Conservation (phyloP, 371 early-diverging fungal species). For the Mortierella sp. region DNA sequence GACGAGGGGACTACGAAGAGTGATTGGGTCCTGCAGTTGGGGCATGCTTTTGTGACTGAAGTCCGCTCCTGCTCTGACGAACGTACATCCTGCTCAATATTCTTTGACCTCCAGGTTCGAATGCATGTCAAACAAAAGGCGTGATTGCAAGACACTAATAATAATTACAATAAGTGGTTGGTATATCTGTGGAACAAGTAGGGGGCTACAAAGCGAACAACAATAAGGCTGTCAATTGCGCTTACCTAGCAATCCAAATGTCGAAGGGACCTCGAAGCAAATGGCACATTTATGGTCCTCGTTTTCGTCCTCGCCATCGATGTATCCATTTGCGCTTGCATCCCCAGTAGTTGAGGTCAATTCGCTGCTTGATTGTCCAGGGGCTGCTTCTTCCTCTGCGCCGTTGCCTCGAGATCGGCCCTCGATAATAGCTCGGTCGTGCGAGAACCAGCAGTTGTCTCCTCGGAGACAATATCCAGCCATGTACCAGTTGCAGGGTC, state of each 20-base stretch:
- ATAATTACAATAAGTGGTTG: neutral
- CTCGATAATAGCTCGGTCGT: constrained; percentile 32
- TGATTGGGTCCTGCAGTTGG: constrained; percentile 59
- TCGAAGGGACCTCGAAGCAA: constrained; percentile 46
- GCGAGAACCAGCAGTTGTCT: constrained; percentile 54
- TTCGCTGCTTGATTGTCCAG: too few species aligned
- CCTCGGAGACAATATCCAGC: constrained; percentile 54
- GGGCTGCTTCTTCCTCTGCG: constrained; percentile 18
- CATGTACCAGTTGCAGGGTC: constrained; percentile 51
- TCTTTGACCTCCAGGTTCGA: constrained; percentile 59
- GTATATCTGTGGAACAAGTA: neutral
- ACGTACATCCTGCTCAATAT: constrained; percentile 26
- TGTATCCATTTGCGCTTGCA: neutral
- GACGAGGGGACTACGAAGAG: constrained; percentile 59
- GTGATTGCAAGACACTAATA: constrained; percentile 55
- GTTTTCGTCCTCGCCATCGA: constrained; percentile 10
- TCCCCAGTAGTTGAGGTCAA: neutral
- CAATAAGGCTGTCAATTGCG: neutral
- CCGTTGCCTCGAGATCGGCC: constrained; percentile 1
- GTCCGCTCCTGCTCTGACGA: constrained; percentile 11
- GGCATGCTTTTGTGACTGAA: constrained; percentile 59
- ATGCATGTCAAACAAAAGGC: constrained; percentile 59
- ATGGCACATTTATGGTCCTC: constrained; percentile 48
- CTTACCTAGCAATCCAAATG: constrained; percentile 51
- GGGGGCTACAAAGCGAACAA: neutral